Base-by-base conservation (phyloP, 306 rosid genomes). In the Heteromeles arbutifolia region DNA sequence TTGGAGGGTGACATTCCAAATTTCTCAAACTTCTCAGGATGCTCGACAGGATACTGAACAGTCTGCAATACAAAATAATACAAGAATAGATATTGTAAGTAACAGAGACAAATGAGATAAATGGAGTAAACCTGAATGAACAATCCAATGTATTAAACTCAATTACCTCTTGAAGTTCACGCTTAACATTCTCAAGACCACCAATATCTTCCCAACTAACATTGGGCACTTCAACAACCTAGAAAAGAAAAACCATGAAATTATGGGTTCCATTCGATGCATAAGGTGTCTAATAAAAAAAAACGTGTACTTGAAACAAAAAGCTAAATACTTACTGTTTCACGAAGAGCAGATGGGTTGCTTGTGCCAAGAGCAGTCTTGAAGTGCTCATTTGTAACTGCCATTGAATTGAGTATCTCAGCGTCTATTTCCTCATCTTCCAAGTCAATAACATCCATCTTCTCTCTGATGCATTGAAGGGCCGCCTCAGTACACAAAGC, bases 191-290 rank as follows among this genome's bases (percentile, higher is more conserved):
- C 80, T 92, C 99, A 71, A 95, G 99, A 70, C 99, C 99, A 77
- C 99, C 99, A 74, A 95, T 95, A 72, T 92, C 99, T 26, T 90
- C 91, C 99, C 99, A 95, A 61, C 93, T 87, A 76, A 81, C 86
- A 77, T 95, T 92, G 70, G 99, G 99, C 70, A 95, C 97, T 86
- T 95, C 97, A 76, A 92, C 99, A 82, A 95, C 99, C 99, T 95
- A 78, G 45, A 62, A 64, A 76, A 80, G 52, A 32, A 67, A 77
- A 61, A 75, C 79, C 68, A 68, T 19, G n/a, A 62, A 32, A 69
- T 83, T 76, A 85, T 39, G 73, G 17, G 70, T 50, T 62, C 57
- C 68, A 83, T 26, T 45, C 64, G 21, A 14, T 6, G 32, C 28
- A 15, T 15, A 56, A 52, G 57, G 57, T 52, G n/a, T 52, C 14